phyloP scores from a whole-genome alignment of 305 asterid species.

The Solanum hybrid region DNA sequence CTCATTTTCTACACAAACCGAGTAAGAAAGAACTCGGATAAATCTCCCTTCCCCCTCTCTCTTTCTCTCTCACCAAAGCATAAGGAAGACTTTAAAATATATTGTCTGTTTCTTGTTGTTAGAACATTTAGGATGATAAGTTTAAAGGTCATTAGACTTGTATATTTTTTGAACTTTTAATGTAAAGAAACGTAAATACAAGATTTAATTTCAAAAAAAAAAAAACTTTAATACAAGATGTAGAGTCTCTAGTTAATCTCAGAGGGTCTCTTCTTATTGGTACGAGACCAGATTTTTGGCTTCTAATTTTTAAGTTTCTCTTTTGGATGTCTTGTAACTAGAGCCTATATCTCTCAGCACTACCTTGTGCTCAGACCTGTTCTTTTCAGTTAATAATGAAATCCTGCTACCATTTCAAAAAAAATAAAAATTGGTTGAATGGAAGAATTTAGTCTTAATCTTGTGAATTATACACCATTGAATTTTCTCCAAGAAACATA shows the following conservation, averaged over 20 bases:
- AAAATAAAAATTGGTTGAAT: not conserved
- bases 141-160: not conserved
- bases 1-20: not conserved
- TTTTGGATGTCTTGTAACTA: not conserved
- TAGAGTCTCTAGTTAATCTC: not conserved
- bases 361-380: not conserved
- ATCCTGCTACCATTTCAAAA: not conserved
- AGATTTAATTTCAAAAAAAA: not conserved
- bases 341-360: not conserved
- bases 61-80: not conserved
- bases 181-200: not conserved
- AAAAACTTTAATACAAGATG: not conserved
- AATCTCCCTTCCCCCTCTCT: not conserved
- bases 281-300: not conserved
- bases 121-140: not conserved
- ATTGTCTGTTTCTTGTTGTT: not conserved
- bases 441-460: not conserved
- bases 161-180: not conserved
- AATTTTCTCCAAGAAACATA: not conserved
- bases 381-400: not conserved
- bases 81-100: not conserved
- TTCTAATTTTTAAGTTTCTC: not conserved
- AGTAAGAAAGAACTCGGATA: not conserved
- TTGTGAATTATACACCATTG: not conserved
- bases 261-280: not conserved